Percentiles rank a stretch among this genome's conserved stretches.
phyloP scores from a whole-genome alignment of 495 filamentous ascomycete species.

The Podospora didyma region DNA sequence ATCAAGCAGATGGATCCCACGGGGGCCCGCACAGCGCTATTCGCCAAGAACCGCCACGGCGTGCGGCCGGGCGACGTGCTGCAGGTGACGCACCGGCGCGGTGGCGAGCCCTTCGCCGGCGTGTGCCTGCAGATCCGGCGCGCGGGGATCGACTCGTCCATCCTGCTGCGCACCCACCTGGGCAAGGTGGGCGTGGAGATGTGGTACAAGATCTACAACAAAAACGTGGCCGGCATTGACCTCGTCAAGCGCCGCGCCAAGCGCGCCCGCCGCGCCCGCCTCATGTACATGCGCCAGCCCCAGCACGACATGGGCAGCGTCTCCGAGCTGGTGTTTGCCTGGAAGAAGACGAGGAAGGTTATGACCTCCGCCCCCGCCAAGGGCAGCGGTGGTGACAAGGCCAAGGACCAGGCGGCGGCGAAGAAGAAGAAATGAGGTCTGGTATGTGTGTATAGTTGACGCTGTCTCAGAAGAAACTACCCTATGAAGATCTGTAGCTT shows the following conservation, averaged over 20 bases:
- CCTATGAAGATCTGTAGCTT: too few species aligned
- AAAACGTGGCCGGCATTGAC: constrained; percentile 86
- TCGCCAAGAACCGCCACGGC: constrained; percentile 66
- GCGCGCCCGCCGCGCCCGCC: constrained; percentile 79
- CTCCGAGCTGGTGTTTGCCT: constrained; percentile 39
- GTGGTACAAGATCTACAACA: constrained; percentile 92
- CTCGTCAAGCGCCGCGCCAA: constrained; percentile 81
- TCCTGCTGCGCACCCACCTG: constrained; percentile 79
- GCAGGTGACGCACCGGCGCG: constrained; percentile 69
- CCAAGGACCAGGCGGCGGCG: constrained; percentile 13
- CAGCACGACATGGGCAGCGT: constrained; percentile 47
- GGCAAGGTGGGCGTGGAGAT: constrained; percentile 89
- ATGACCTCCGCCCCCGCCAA: constrained; percentile 16
- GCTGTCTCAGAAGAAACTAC: too few species aligned
- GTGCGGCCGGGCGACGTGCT: constrained; percentile 82
- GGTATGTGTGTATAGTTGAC: too few species aligned
- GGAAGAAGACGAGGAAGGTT: constrained; percentile 38
- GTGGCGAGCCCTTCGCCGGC: constrained; percentile 85
- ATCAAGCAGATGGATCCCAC: constrained; percentile 73
- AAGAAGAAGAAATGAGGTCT: constrained; percentile 10
- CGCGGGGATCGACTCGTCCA: constrained; percentile 77
- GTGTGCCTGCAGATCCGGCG: constrained; percentile 81
- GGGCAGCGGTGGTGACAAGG: constrained; percentile 4
- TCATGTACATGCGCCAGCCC: constrained; percentile 86
- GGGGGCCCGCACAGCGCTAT: constrained; percentile 74